phyloP scores from a whole-genome alignment of 1,139 yeast species.

The Debaryomycetaceae sp. region DNA sequence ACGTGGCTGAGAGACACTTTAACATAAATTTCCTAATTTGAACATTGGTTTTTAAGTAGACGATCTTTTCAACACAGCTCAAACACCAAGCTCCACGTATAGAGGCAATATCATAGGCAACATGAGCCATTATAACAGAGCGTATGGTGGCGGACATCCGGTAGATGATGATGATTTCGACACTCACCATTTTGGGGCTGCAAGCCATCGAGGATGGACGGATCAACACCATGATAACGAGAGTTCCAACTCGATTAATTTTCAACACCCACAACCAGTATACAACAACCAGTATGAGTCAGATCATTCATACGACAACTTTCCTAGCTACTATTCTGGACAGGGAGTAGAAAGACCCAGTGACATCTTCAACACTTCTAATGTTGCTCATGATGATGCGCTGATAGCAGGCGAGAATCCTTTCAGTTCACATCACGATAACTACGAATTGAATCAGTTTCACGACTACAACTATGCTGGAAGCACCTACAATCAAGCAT shows the following conservation, averaged over 20 bases:
- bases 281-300: conserved; percentile 9
- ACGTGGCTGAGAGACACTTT: background rate
- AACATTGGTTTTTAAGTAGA: background rate
- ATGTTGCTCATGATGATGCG: conserved; percentile 10
- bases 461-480: conserved; percentile 17
- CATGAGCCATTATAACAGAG: conserved; percentile 3
- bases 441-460: conserved; percentile 28
- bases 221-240: conserved; percentile 16
- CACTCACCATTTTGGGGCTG: background rate
- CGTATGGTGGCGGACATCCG: background rate
- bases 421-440: conserved; percentile 12
- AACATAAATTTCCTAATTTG: background rate
- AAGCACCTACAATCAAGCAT: conserved; percentile 25
- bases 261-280: conserved; percentile 34
- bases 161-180: conserved; percentile 5
- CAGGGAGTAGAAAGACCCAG: conserved; percentile 15
- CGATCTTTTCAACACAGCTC: background rate
- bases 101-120: background rate
- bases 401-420: conserved; percentile 12
- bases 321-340: conserved; percentile 16
- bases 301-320: conserved; percentile 21
- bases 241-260: conserved; percentile 24
- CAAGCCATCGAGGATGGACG: conserved; percentile 14
- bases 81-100: background rate
- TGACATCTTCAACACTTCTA: conserved; percentile 24